Percentiles rank a stretch among this genome's conserved stretches.
Evolutionary conservation across 306 rosid genomes (phyloP).

Genomic region (Boehmeria nivea): DNA sequence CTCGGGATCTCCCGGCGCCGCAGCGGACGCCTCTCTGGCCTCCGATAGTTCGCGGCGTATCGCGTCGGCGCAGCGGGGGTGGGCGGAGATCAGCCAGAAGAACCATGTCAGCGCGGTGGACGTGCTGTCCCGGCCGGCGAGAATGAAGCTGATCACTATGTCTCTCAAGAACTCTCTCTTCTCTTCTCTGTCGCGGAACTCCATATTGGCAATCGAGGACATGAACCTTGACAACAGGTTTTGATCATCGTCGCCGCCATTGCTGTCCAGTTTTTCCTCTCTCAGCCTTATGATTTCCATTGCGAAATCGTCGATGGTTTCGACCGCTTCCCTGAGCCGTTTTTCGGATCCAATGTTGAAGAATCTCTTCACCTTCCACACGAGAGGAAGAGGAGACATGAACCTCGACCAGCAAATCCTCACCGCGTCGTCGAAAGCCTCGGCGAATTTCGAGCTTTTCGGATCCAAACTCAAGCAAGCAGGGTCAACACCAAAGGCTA

Average conservation of each 20-base stretch:
- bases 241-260: neutral
- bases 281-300: conserved; percentile 10
- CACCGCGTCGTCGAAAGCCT: conserved; percentile 24
- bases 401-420: conserved; percentile 38
- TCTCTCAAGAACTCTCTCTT: conserved; percentile 19
- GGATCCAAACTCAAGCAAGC: conserved; percentile 2
- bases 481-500: conserved; percentile 46
- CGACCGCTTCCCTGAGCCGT: conserved; percentile 34
- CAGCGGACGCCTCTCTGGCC: neutral
- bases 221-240: conserved; percentile 23
- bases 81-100: conserved; percentile 25
- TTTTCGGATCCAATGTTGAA: conserved; percentile 43
- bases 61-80: neutral
- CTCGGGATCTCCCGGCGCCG: neutral
- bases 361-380: conserved; percentile 28
- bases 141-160: conserved; percentile 22
- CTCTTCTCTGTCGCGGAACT: conserved; percentile 4
- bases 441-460: conserved; percentile 48
- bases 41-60: neutral
- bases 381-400: conserved; percentile 10
- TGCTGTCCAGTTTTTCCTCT: neutral
- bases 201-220: neutral
- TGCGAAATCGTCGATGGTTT: conserved; percentile 29
- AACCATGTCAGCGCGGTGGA: conserved; percentile 26
- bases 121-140: conserved; percentile 24